Evolutionary conservation across 2,329 filamentous ascomycete genomes (phyloP), one percentile per base, ranked within the genome.

Genomic region (Beauveria varroae): DNA sequence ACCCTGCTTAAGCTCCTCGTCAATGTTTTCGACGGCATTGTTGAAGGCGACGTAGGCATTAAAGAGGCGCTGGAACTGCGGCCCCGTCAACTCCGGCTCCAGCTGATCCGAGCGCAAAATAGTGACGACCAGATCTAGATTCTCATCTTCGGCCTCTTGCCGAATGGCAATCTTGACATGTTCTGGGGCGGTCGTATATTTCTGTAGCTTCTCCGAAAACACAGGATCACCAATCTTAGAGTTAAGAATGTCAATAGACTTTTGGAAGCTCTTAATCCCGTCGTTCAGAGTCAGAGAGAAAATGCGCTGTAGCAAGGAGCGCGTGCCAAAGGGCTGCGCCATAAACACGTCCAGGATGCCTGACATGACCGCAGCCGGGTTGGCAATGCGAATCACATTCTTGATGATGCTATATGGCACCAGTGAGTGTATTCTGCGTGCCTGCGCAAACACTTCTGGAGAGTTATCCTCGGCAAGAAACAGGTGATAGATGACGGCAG

Each of bases 391-490:
- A 69, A 99, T 98, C 52, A 96, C 91, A 71, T 98, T 97, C 78
- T 99, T 99, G 72, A 99, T 81, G 54, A 97, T 80, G 0, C 88
- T 89, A 71, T 99, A 99, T 0, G 95, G 95, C 50, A 99, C 89
- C 61, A 98, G 83, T 0, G 93, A 96, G 72, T 99, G 95, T 57
- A 98, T 97, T 63, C 90, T 86, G 76, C 93, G 96, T 5, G 90
- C 87, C 74, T 99, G 95, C 0, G 92, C 91, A 73, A 98, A 98
- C 34, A 99, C 76, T 71, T 99, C 95, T 1, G 95, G 93, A 0
- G 93, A 97, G 74, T 99, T 99, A 76, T 99, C 95, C 73, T 99
- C 95, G 6, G 95, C 95, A 50, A 99, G 82, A 80, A 99, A 99
- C 40, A 99, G 80, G 73, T 99, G 95, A 71, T 99, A 99, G 63